phyloP scores from a whole-genome alignment of 2,329 filamentous ascomycete genomes.

The Cercospora berteroae region DNA sequence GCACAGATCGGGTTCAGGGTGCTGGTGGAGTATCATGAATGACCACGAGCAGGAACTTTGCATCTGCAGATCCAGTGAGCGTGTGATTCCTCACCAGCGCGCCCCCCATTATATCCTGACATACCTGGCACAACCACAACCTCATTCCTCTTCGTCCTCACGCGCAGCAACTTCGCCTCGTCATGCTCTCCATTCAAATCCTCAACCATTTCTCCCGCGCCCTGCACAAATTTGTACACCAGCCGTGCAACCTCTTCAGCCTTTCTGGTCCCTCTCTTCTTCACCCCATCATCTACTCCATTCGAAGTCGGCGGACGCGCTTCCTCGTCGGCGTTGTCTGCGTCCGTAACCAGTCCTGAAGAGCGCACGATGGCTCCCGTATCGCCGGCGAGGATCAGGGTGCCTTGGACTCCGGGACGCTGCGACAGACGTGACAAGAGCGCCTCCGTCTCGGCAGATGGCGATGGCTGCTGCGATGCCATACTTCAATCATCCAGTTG shows the following conservation, averaged over 20 bases:
- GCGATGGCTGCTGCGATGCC: slow-evolving; percentile 35
- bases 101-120: too few species aligned
- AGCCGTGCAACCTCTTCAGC: slow-evolving; percentile 72
- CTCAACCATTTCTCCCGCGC: slow-evolving; percentile 66
- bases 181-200: slow-evolving; percentile 75
- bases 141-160: slow-evolving; percentile 83
- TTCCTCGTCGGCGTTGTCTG: slow-evolving; percentile 49
- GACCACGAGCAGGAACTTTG: slow-evolving; percentile 74
- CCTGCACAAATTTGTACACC: slow-evolving; percentile 73
- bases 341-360: slow-evolving; percentile 64
- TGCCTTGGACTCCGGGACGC: slow-evolving; percentile 76
- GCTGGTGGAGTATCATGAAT: slow-evolving; percentile 75
- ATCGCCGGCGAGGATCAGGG: slow-evolving; percentile 69
- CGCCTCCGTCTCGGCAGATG: slow-evolving; percentile 59
- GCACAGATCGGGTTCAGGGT: too few species aligned
- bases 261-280: slow-evolving; percentile 43
- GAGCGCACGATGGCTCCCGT: slow-evolving; percentile 73
- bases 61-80: slow-evolving; percentile 50
- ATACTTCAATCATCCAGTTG: neutral
- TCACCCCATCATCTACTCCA: slow-evolving; percentile 29
- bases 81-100: too few species aligned
- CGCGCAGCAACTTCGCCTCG: slow-evolving; percentile 70
- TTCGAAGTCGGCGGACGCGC: slow-evolving; percentile 38
- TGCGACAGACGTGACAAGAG: slow-evolving; percentile 68
- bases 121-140: slow-evolving; percentile 72